Conservation (phyloP, 148 eudicot species). For the Cornus florida region DNA sequence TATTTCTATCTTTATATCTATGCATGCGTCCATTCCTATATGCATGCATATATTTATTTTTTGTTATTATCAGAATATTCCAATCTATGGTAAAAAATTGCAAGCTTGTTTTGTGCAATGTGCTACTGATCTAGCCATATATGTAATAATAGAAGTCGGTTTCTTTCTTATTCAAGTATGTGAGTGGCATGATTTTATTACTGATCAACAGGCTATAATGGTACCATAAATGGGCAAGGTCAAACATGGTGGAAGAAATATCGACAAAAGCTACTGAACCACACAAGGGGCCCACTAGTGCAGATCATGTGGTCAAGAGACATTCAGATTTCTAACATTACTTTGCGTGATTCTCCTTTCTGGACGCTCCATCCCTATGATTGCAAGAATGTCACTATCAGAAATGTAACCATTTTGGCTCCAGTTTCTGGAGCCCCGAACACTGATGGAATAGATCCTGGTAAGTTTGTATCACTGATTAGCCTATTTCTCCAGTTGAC, state of each 20-base stretch:
- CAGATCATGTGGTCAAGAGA: constrained; percentile 94
- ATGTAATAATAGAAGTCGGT: background rate
- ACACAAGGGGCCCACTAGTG: constrained; percentile 96
- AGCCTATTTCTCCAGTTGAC: background rate
- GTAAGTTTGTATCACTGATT: constrained; percentile 36
- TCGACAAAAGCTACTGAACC: constrained; percentile 65
- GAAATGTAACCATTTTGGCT: constrained; percentile 77
- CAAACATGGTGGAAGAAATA: constrained; percentile 93
- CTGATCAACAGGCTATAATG: constrained; percentile 75
- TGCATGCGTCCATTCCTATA: background rate
- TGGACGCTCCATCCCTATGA: constrained; percentile 99
- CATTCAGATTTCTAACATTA: constrained; percentile 72
- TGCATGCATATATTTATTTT: too few relatives aligned
- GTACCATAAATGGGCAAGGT: constrained; percentile 96
- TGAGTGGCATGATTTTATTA: background rate
- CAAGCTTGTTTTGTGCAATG: background rate
- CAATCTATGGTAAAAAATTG: background rate
- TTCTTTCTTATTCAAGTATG: background rate
- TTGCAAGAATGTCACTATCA: constrained; percentile 81
- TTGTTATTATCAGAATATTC: background rate
- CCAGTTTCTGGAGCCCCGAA: constrained; percentile 83
- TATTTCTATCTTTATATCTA: too few relatives aligned
- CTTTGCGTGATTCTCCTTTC: constrained; percentile 89
- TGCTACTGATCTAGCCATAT: background rate
- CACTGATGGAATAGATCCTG: constrained; percentile 98